Percentiles rank a stretch among this genome's conserved stretches.
Evolutionary conservation across 805 yeast genomes (phyloP).

Genomic region (Cyberlindnera xishuangbannaensis): DNA sequence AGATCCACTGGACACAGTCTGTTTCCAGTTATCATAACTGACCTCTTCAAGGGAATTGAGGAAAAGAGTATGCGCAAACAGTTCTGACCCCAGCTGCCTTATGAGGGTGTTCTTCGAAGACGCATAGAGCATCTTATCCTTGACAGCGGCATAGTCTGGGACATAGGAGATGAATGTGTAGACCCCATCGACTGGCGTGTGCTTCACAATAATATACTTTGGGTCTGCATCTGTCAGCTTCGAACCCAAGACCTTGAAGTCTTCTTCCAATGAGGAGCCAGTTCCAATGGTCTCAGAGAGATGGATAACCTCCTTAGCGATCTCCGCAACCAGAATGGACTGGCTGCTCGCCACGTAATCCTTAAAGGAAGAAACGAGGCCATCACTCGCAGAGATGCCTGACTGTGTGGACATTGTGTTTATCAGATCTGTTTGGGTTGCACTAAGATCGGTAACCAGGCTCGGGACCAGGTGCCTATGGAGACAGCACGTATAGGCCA

Average conservation of each 20-base stretch:
- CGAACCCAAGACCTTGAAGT: slow-evolving; percentile 27
- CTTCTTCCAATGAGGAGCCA: slow-evolving; percentile 30
- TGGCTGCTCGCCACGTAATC: slow-evolving; percentile 29
- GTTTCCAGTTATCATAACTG: slow-evolving; percentile 41
- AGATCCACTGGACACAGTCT: slow-evolving; percentile 31
- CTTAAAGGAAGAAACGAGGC: slow-evolving; percentile 41
- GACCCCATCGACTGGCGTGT: slow-evolving; percentile 20
- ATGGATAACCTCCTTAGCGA: slow-evolving; percentile 30
- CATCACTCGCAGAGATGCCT: slow-evolving; percentile 45
- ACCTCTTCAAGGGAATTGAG: slow-evolving; percentile 31
- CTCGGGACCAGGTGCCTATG: too few relatives aligned
- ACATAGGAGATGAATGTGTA: slow-evolving; percentile 70
- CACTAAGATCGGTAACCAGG: too few relatives aligned
- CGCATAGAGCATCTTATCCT: slow-evolving; percentile 90
- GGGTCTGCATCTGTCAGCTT: slow-evolving; percentile 36
- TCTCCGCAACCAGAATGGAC: slow-evolving; percentile 34
- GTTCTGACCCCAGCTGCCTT: slow-evolving; percentile 61
- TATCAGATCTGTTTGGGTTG: too few relatives aligned
- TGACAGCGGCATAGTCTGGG: slow-evolving; percentile 79
- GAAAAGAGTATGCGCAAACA: slow-evolving; percentile 29
- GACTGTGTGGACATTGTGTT: slow-evolving; percentile 73
- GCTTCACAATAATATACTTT: slow-evolving; percentile 43
- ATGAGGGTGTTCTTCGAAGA: slow-evolving; percentile 76
- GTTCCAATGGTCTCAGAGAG: slow-evolving; percentile 30
- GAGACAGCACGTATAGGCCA: too few relatives aligned